Percentiles rank a stretch among this genome's conserved stretches.
These are phyloP conservation scores for Galerina sulciceps DNA, from an alignment of 768 basidiomycete species.

Conservation along the genomic window DNA sequence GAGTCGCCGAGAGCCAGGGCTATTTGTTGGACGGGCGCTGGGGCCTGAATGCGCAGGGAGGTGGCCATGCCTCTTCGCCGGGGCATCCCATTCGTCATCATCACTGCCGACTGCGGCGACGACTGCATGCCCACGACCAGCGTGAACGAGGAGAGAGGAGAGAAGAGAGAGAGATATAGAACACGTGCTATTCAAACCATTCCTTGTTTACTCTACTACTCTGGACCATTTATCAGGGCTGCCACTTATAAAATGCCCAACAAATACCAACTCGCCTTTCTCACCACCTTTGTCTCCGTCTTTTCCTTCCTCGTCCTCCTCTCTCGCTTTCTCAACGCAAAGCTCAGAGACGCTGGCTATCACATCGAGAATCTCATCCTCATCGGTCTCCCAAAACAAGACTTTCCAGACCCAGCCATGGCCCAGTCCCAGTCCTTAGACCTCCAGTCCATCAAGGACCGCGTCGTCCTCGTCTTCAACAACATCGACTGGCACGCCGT, in stretches of 20 bases:
- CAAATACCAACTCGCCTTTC: slow-evolving; percentile 56
- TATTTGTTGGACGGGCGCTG: slow-evolving; percentile 51
- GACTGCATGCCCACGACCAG: slow-evolving; percentile 42
- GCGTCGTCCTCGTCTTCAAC: slow-evolving; percentile 2
- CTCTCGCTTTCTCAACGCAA: slow-evolving; percentile 43
- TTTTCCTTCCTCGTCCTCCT: slow-evolving; percentile 51
- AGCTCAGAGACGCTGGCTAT: slow-evolving; percentile 59
- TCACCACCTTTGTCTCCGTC: slow-evolving; percentile 53
- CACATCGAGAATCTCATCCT: slow-evolving; percentile 64
- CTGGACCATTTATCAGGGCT: background rate
- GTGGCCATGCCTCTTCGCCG: slow-evolving; percentile 58
- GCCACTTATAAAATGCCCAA: slow-evolving; percentile 52
- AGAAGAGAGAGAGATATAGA: slow-evolving; percentile 24
- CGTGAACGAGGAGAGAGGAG: slow-evolving; percentile 36
- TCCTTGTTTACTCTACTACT: slow-evolving; percentile 10
- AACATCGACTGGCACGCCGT: slow-evolving; percentile 32
- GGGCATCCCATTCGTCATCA: slow-evolving; percentile 40
- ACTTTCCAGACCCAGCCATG: slow-evolving; percentile 7
- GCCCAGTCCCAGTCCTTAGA: slow-evolving; percentile 1
- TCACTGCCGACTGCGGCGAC: slow-evolving; percentile 23
- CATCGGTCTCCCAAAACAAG: slow-evolving; percentile 51
- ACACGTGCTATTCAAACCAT: slow-evolving; percentile 17
- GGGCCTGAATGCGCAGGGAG: slow-evolving; percentile 62
- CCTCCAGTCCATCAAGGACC: slow-evolving; percentile 21
- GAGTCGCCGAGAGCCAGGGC: slow-evolving; percentile 50